Percentiles rank a stretch among this genome's conserved stretches.
Evolutionary conservation across 257 asterid species (phyloP).

Genomic region (Solanum lycopersicoides): DNA sequence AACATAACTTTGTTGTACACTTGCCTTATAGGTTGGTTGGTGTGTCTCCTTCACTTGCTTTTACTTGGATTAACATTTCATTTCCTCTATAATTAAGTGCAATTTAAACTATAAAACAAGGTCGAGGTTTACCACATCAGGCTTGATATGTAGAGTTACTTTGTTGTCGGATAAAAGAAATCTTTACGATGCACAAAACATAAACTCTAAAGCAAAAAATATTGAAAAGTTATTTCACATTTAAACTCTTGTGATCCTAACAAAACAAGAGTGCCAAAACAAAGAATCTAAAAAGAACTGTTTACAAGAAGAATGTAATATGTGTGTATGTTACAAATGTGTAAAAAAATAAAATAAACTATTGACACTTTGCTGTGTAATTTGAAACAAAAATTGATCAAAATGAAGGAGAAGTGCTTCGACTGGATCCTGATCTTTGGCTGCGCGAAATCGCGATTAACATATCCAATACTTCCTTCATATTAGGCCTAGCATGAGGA

Average conservation of each 20-base stretch:
- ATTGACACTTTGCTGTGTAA: neutral
- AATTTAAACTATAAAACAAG: neutral
- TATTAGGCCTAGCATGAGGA: constrained; percentile 73
- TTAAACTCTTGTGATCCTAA: neutral
- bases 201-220: neutral
- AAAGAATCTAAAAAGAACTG: neutral
- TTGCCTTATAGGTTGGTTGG: neutral
- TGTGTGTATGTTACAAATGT: neutral
- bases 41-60: neutral
- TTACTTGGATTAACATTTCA: neutral
- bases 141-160: neutral
- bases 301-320: neutral
- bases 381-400: neutral
- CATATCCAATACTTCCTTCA: constrained; percentile 82
- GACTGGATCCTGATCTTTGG: constrained; percentile 12
- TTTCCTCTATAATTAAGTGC: neutral
- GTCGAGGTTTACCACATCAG: neutral
- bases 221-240: neutral
- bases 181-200: neutral
- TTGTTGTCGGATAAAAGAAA: neutral
- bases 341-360: neutral
- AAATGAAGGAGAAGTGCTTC: constrained; percentile 18
- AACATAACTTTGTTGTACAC: neutral
- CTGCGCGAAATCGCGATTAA: constrained; percentile 38
- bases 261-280: constrained; percentile 3